Base-by-base conservation (phyloP, 495 filamentous ascomycete genomes). In the Neurospora sp. region DNA sequence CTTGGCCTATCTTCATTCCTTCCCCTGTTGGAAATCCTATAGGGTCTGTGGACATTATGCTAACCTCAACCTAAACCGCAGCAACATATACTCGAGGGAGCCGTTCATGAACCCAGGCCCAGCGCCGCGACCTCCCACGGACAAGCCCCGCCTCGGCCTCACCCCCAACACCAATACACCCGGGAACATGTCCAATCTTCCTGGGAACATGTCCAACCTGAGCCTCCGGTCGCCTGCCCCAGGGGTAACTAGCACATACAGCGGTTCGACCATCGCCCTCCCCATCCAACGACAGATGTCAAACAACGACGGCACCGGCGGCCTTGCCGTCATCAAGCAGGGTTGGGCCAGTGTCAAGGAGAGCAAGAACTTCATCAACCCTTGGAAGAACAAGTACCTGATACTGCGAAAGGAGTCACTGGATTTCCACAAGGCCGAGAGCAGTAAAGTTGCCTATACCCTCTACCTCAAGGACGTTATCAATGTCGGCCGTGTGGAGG, bases 91-190 rank as follows among this genome's bases (percentile, higher is more conserved):
- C 82, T 84, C 88, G 66, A 84, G 86, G 73, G 88, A 88, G 78
- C 90, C 92, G 81, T 99, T 99, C 84, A 96, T 98, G 92, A 98
- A 98, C 80, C 94, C 96, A 73, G 93, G 96, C 70, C 95, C 96
- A 69, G 95, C 96, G 72, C 96, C 96, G 62, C 90, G 92, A 75
- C 96, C 96, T 69, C 96, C 96, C 16, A 91, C 90, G 46, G 92
- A 95, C 77, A 91, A 92, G 74, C 92, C 93, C 72, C 92, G 91
- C 76, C 89, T 97, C 74, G 90, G 90, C 72, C 85, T 95, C 37
- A 94, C 91, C 60, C 90, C 92, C 70, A 90, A 87, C 73, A 84
- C 86, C 73, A 92, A 89, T 77, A 85, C 91, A 49, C 91, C 92
- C 49, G 90, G 91, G 44, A 94, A 92, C 54, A 66, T 62, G 5